These are phyloP conservation scores for Heterobasidion occidentale DNA, from an alignment of 1,284 basidiomycete genomes.

Conservation along the genomic window DNA sequence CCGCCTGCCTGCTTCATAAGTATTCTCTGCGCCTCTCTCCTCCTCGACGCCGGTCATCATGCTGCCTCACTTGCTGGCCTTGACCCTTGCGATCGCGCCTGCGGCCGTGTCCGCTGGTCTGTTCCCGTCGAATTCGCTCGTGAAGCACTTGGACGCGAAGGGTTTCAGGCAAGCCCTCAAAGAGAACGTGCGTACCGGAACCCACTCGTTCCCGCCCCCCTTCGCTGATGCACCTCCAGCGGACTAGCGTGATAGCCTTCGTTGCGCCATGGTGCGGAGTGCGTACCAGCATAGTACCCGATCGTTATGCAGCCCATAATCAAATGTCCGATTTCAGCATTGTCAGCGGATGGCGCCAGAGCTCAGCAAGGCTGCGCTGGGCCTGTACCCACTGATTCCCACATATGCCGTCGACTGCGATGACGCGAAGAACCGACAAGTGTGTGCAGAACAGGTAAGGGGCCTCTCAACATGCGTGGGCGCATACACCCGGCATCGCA, in stretches of 20 bases:
- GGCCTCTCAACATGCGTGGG: neutral
- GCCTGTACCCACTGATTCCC: conserved; percentile 77
- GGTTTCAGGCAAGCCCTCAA: conserved; percentile 72
- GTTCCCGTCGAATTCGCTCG: conserved; percentile 62
- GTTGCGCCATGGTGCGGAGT: conserved; percentile 89
- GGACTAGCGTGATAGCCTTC: conserved; percentile 77
- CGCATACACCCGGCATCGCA: no score
- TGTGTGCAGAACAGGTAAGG: conserved; percentile 73
- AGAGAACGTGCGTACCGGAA: conserved; percentile 50
- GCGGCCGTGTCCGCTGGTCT: conserved; percentile 61
- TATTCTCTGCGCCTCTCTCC: neutral
- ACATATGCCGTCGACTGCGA: conserved; percentile 92
- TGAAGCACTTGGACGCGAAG: conserved; percentile 71
- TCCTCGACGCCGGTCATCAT: conserved; percentile 14
- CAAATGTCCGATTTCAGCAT: conserved; percentile 40
- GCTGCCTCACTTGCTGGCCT: conserved; percentile 19
- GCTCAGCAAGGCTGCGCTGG: conserved; percentile 74
- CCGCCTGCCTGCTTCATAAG: neutral
- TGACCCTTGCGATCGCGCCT: conserved; percentile 33
- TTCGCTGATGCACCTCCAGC: conserved; percentile 28
- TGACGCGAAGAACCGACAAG: conserved; percentile 68
- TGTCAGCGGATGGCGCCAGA: conserved; percentile 86
- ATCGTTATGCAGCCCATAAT: neutral
- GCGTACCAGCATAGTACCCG: conserved; percentile 20
- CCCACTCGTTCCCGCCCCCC: neutral